Evolutionary conservation across 1,284 basidiomycete genomes (phyloP), one percentile per base, ranked within the genome.

Genomic region (Malassezia globosa): DNA sequence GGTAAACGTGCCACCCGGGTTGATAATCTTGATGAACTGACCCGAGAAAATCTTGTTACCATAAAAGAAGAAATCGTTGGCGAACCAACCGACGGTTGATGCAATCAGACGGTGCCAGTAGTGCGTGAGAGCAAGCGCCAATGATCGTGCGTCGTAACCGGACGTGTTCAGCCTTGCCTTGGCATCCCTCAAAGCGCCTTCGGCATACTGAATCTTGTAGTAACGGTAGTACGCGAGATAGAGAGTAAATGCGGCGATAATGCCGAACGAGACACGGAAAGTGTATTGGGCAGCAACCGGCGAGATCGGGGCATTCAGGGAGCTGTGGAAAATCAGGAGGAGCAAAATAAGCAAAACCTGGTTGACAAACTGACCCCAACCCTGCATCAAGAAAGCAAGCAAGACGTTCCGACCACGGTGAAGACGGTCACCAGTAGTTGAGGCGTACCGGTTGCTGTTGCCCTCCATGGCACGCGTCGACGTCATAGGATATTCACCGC

Each of bases 401-500:
- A 76, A 74, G 54, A 77, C 76, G 61, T 76, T 77, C 46, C 77
- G 69, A 11, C 77, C 77, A 56, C 77, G 73, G 69, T 78, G 77
- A 25, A 78, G 69, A 52, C 77, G 75, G 69, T 79, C 77, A 73
- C 75, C 51, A 56, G 72, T 59, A 72, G 73, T 42, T 59, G 72
- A 40, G 56, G 58, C 65, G 10, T 65, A 66, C n/a, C 73, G 74
- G n/a, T 63, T 51, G 14, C 63, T 57, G 47, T 72, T 71, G 40
- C 71, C 69, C 61, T 78, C 77, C 66, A 78, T 75, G 0, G 77
- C 73, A 13, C 74, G 73, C 1, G 77, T 77, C 3, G 76, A 76
- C 0, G 77, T 78, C 75, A 78, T 77, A 6, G 77, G 77, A 64
- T 78, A 78, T 61, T 77, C 76, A 46, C 76, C 76, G 41, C 76